Evolutionary conservation across 306 rosid genomes (phyloP).

Genomic region (Corylus americana): DNA sequence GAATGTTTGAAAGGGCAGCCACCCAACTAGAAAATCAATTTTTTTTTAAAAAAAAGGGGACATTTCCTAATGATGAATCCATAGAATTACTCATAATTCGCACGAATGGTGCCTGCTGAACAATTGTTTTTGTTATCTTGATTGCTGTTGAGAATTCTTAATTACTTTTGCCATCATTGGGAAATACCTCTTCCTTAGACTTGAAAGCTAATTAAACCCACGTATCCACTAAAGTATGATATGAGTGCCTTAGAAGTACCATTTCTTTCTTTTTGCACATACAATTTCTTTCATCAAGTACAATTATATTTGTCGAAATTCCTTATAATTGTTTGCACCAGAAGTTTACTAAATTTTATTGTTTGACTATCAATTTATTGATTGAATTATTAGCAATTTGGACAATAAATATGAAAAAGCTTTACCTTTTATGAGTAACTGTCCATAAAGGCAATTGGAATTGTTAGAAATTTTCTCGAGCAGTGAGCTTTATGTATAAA

Average conservation of each 20-base stretch:
- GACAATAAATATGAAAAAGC: too few species aligned
- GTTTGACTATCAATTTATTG: too few species aligned
- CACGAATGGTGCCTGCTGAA: not conserved
- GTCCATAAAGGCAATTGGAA: too few species aligned
- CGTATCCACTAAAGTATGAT: not conserved
- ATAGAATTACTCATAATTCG: not conserved
- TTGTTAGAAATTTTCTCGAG: too few species aligned
- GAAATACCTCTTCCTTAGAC: not conserved
- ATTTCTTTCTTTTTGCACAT: not conserved
- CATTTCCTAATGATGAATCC: not conserved
- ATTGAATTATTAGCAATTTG: too few species aligned
- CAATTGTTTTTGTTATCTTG: not conserved
- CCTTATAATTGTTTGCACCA: too few species aligned
- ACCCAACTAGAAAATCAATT: too few species aligned
- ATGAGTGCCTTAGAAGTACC: constrained; percentile 3
- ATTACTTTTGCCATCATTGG: not conserved
- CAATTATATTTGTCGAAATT: too few species aligned
- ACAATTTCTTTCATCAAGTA: not conserved
- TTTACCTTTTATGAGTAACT: too few species aligned
- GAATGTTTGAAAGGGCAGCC: not conserved
- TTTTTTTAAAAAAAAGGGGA: too few species aligned
- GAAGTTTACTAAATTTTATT: too few species aligned
- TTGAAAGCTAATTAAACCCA: not conserved
- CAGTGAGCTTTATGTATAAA: too few species aligned
- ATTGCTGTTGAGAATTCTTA: not conserved